Conservation (phyloP, 2,329 filamentous ascomycete genomes). For the Tolypocladium tropicale region DNA sequence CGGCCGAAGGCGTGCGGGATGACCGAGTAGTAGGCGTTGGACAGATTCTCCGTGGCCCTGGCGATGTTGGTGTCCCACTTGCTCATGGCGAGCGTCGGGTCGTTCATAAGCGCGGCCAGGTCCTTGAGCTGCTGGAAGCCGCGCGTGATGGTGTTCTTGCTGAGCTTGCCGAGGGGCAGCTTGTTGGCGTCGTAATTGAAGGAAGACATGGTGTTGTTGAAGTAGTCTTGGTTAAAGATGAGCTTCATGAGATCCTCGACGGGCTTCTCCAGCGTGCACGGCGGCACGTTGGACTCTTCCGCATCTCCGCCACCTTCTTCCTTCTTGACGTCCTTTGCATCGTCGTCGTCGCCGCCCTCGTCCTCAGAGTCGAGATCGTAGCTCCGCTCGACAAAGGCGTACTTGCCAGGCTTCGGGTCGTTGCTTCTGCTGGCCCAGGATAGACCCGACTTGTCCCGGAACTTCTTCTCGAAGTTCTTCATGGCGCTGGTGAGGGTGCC, state of each 20-base stretch:
- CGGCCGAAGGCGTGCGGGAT: constrained; percentile 79
- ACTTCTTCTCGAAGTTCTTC: constrained; percentile 47
- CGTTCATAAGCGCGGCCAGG: constrained; percentile 55
- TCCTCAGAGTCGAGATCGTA: constrained; percentile 50
- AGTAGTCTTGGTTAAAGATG: constrained; percentile 73
- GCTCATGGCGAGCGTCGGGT: constrained; percentile 33
- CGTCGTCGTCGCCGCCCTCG: constrained; percentile 17
- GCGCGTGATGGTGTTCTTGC: constrained; percentile 62
- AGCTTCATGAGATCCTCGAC: constrained; percentile 64
- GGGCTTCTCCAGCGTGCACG: constrained; percentile 47
- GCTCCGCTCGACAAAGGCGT: constrained; percentile 70
- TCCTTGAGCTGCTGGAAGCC: constrained; percentile 73
- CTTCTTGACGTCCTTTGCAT: constrained; percentile 22
- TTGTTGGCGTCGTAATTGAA: constrained; percentile 68
- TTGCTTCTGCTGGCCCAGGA: constrained; percentile 41
- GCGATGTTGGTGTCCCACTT: constrained; percentile 27
- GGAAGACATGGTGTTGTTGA: constrained; percentile 53
- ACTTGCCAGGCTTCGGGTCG: constrained; percentile 55
- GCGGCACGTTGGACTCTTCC: constrained; percentile 22
- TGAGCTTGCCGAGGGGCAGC: constrained; percentile 74
- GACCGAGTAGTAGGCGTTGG: constrained; percentile 69
- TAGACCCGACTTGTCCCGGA: constrained; percentile 51
- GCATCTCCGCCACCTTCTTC: constrained; percentile 24
- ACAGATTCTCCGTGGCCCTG: constrained; percentile 49
- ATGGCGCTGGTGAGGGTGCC: constrained; percentile 33